These are phyloP conservation scores for Aspergillus homomorphus DNA, from an alignment of 495 filamentous ascomycete genomes.

Conservation along the genomic window DNA sequence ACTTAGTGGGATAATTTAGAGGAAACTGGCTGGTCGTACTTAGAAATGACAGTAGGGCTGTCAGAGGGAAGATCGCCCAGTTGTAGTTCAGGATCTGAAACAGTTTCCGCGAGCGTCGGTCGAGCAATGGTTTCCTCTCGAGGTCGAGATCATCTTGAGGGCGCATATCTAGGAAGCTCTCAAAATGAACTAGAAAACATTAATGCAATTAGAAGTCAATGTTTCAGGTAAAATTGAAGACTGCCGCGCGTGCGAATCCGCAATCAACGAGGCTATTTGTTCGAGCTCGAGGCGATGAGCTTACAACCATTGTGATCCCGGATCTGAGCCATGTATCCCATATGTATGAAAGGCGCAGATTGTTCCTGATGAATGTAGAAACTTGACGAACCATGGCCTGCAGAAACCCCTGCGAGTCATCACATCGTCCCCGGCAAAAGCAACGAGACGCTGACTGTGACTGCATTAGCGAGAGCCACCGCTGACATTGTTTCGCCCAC, in stretches of 20 bases:
- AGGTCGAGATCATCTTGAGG: not conserved
- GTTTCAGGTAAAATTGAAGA: no score
- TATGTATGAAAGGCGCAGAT: not conserved
- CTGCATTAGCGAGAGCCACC: not conserved
- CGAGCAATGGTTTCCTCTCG: not conserved
- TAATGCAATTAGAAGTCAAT: not conserved
- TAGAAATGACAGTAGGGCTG: not conserved
- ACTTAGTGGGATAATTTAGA: not conserved
- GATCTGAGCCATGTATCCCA: not conserved
- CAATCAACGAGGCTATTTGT: no score
- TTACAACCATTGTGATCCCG: no score
- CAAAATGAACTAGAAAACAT: no score
- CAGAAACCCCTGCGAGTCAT: not conserved
- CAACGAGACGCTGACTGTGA: not conserved
- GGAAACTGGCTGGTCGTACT: not conserved
- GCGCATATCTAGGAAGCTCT: not conserved
- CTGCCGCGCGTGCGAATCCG: not conserved
- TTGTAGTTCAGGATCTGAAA: not conserved
- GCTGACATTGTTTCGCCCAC: not conserved
- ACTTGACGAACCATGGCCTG: not conserved
- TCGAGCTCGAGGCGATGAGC: no score
- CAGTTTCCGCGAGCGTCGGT: not conserved
- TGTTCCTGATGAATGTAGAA: not conserved
- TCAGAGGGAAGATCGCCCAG: not conserved
- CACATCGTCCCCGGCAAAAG: not conserved